Percentiles rank a stretch among this genome's conserved stretches.
Evolutionary conservation across 768 basidiomycete species (phyloP).

Genomic region (Rhizopogon salebrosus): DNA sequence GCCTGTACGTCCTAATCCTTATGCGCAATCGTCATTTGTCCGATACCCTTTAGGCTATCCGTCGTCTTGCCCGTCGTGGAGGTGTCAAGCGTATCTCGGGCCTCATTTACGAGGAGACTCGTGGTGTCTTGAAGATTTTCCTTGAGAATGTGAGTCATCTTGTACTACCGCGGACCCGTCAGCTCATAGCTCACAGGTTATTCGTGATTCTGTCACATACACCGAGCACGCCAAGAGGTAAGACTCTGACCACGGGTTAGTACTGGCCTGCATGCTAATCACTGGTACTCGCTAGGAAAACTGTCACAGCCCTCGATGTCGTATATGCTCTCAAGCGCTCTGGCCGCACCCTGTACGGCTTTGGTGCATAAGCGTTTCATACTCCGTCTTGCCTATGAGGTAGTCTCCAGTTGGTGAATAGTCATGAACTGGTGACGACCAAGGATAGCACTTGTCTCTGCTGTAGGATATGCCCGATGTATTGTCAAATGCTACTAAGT

Average conservation of each 20-base stretch:
- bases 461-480: neutral
- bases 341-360: constrained; percentile 77
- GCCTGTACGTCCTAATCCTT: constrained; percentile 23
- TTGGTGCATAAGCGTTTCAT: constrained; percentile 51
- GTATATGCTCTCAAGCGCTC: constrained; percentile 72
- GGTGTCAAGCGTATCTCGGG: constrained; percentile 92
- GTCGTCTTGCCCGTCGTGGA: constrained; percentile 86
- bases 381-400: neutral
- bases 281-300: constrained; percentile 44
- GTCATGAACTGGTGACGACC: neutral
- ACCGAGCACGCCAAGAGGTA: constrained; percentile 86
- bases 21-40: constrained; percentile 17
- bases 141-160: constrained; percentile 65
- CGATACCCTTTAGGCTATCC: constrained; percentile 71
- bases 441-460: neutral
- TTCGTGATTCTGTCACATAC: constrained; percentile 90
- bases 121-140: constrained; percentile 89
- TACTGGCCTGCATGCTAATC: constrained; percentile 1
- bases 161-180: constrained; percentile 7
- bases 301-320: constrained; percentile 84
- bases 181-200: constrained; percentile 48
- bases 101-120: constrained; percentile 89
- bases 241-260: neutral
- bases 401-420: neutral
- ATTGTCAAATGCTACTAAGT: neutral